Conservation (phyloP, 2,329 filamentous ascomycete species). For the Trichoderma cornu-damae region DNA sequence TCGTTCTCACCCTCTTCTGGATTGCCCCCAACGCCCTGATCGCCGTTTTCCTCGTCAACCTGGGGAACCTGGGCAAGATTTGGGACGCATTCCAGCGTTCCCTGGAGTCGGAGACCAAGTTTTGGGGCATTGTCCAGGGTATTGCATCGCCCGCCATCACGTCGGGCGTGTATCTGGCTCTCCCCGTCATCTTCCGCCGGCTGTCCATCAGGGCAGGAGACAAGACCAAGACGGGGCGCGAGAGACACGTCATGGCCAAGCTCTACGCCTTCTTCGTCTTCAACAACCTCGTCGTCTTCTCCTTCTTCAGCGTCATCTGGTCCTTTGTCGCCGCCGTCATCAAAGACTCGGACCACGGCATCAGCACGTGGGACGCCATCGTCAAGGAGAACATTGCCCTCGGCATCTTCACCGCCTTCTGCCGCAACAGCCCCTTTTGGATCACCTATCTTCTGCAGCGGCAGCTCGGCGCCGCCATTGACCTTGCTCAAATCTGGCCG, state of each 20-base stretch:
- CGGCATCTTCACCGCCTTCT: conserved; percentile 68
- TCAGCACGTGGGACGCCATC: conserved; percentile 65
- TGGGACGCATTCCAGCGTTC: conserved; percentile 70
- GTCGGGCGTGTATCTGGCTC: conserved; percentile 77
- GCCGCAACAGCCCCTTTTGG: conserved; percentile 84
- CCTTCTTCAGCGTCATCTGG: conserved; percentile 81
- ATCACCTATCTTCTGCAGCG: conserved; percentile 89
- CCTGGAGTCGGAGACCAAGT: conserved; percentile 55
- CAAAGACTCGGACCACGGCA: conserved; percentile 48
- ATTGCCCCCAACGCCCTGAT: conserved; percentile 91
- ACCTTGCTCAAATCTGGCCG: conserved; percentile 83
- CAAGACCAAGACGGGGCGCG: conserved; percentile 83
- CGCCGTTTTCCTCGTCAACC: conserved; percentile 84
- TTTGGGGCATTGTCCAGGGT: conserved; percentile 90
- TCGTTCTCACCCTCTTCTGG: conserved; percentile 76
- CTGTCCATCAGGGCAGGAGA: conserved; percentile 81
- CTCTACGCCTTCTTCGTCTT: conserved; percentile 95
- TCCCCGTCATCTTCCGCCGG: conserved; percentile 87
- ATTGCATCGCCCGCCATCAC: conserved; percentile 82
- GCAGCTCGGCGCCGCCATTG: conserved; percentile 87
- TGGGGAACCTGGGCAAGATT: conserved; percentile 71
- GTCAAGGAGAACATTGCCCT: conserved; percentile 56
- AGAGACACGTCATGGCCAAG: conserved; percentile 84
- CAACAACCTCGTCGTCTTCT: conserved; percentile 95
- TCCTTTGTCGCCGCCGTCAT: conserved; percentile 64